Evolutionary conservation across 805 yeast genomes (phyloP), one percentile per base, ranked within the genome.

Genomic region (Nakazawaea laoshanensis): DNA sequence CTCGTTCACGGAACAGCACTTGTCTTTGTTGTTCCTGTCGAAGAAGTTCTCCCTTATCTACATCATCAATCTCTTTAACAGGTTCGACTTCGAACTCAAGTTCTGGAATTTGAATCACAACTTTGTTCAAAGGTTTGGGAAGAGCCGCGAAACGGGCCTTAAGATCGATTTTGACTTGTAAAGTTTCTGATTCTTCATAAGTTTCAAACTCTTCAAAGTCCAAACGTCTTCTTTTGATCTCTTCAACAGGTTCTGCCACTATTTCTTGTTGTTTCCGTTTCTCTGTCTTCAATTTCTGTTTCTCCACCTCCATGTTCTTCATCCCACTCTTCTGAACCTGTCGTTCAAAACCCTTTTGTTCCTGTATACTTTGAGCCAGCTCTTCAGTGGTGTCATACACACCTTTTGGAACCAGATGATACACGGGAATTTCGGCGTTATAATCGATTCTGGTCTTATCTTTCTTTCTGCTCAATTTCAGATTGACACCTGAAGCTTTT

Each of bases 371-470:
- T 3, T 42, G 40, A 10, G 44, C 45, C 10, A 55, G 54, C 49
- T 88, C 96, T n/a, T 67, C 72, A 0, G 62, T 46, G 0, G 77
- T 74, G 46, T 82, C 88, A 49, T 78, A 83, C 14, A 72, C 54
- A 0, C 95, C 96, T 0, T 57, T 61, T 4, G 64, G 67, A 0
- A 94, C 89, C 11, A 54, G 55, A 39, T 74, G 77, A 46, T 87
- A 92, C 46, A 82, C 80, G 0, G 89, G 85, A 7, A 88, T 74
- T 45, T 83, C 95, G 2, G 75, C 80, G 49, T 80, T 84, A 52
- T 84, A 86, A 50, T 88, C 96, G 50, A 83, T 72, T 39, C 77
- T 79, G 21, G 70, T 71, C 16, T 69, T 61, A 30, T 61, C 65
- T 43, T 68, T 67, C 48, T 70, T 72, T 48, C 68, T 76, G 40